Base-by-base conservation (phyloP, 2,329 filamentous ascomycete genomes). In the Macrophomina phaseolina region DNA sequence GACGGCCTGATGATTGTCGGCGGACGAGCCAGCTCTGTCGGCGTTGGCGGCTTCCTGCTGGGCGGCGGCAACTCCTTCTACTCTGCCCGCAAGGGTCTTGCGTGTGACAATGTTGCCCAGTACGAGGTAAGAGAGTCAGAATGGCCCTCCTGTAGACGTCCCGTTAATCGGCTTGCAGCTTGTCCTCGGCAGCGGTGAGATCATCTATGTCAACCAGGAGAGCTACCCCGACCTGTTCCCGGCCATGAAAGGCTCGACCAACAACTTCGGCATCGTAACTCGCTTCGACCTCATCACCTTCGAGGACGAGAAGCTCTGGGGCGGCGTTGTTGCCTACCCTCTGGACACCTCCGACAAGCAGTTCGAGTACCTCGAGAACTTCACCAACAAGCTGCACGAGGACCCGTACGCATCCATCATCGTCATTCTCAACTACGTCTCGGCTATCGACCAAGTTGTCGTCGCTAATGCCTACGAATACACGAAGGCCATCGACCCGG, bases 231-330 rank as follows among this genome's bases (percentile, higher is more conserved):
- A 79, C 56, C 72, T 81, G 1, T 79, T 77, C 70, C 75, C 74
- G 70, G 76, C 77, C 0, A 69, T 80, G 12, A 77, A 77, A 36
- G 79, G 78, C 23, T 77, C 77, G 18, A 71, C 71, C 3, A 77
- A 70, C 64, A 78, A 79, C 67, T 77, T 80, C 48, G 79, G 75
- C 23, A 73, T 80, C 11, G 77, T 80, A n/a, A 78, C 76, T 4
- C 72, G 74, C 9, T 75, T 78, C 61, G 73, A 73, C 9, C 70
- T 76, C 12, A 11, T 38, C 8, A 65, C 48, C 2, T 63, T 64
- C 30, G 36, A 52, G 38, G 61, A 38, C 9, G 42, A 65, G 28
- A 65, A 65, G 1, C 70, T 78, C 58, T 81, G 79, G 79, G 76
- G 77, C 63, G 78, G 79, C 2, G 74, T 79, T 1, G 71, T 78